A percentile compares a stretch with the other conserved stretches of the same genome.
Evolutionary conservation across 768 basidiomycete species (phyloP).

Genomic region (Daedaleopsis nitida): DNA sequence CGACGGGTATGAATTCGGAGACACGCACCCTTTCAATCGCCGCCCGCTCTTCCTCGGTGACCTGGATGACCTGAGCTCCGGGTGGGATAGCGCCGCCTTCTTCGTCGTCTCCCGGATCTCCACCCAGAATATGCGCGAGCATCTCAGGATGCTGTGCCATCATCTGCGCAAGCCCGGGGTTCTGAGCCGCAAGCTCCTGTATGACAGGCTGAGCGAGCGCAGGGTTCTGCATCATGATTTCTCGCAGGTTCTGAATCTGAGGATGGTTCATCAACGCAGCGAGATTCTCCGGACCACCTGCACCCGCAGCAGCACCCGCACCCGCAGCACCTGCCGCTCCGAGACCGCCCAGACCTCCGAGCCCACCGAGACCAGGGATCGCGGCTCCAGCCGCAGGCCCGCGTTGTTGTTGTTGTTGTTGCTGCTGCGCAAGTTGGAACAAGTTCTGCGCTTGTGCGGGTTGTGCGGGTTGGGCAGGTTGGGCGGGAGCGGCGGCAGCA

Average conservation of each 20-base stretch:
- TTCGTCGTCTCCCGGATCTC: slow-evolving; percentile 40
- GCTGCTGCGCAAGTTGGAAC: slow-evolving; percentile 85
- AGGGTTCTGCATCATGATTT: slow-evolving; percentile 77
- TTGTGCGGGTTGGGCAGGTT: slow-evolving; percentile 37
- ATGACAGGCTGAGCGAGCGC: slow-evolving; percentile 74
- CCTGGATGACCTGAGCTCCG: slow-evolving; percentile 64
- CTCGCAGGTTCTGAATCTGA: slow-evolving; percentile 71
- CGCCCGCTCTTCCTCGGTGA: slow-evolving; percentile 85
- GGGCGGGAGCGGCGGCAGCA: slow-evolving; percentile 39
- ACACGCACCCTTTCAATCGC: slow-evolving; percentile 84
- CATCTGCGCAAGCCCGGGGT: slow-evolving; percentile 73
- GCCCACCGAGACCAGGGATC: slow-evolving; percentile 28
- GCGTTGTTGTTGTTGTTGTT: slow-evolving; percentile 58
- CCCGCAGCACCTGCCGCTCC: slow-evolving; percentile 31
- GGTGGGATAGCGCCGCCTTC: slow-evolving; percentile 45
- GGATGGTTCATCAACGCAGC: slow-evolving; percentile 61
- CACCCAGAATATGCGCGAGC: slow-evolving; percentile 64
- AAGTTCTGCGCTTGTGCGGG: slow-evolving; percentile 71
- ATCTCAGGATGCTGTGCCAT: slow-evolving; percentile 74
- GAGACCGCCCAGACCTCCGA: background rate
- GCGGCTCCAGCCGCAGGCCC: slow-evolving; percentile 26
- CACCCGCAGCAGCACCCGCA: slow-evolving; percentile 42
- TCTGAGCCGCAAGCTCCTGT: slow-evolving; percentile 74
- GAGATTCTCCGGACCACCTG: slow-evolving; percentile 42
- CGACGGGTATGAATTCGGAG: background rate